Evolutionary conservation across 2,329 filamentous ascomycete species (phyloP).

Genomic region (Trichoderma oligosporum): DNA sequence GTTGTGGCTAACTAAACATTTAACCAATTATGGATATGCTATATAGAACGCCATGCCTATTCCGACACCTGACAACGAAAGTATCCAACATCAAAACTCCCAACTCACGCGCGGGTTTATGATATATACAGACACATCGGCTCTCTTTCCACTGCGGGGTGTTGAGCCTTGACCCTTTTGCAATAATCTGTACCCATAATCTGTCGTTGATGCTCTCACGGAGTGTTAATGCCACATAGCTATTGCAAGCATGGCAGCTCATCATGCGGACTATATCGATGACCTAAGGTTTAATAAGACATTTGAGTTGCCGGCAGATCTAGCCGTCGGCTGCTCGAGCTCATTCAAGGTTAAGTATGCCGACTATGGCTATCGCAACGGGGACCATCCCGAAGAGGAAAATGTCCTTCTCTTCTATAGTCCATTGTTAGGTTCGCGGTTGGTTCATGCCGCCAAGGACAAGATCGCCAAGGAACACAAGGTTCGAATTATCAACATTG

Average conservation of each 20-base stretch:
- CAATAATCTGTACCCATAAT: background rate
- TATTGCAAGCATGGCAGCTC: background rate
- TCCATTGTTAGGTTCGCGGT: conserved; percentile 30
- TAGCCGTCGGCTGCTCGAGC: conserved; percentile 17
- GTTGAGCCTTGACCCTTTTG: background rate
- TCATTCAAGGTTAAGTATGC: conserved; percentile 26
- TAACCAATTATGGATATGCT: too few species aligned
- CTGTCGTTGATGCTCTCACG: background rate
- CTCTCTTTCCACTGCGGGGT: background rate
- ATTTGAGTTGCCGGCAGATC: conserved; percentile 25
- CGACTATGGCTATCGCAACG: conserved; percentile 33
- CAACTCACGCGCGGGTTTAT: background rate
- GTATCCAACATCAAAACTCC: background rate
- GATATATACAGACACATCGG: background rate
- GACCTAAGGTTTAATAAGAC: conserved; percentile 26
- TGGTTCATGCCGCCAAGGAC: conserved; percentile 33
- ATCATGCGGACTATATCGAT: background rate
- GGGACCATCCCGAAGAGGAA: conserved; percentile 25
- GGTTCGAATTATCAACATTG: conserved; percentile 33
- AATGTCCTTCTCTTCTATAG: conserved; percentile 31
- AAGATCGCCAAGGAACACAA: conserved; percentile 30
- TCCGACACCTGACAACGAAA: background rate
- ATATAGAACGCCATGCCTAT: too few species aligned
- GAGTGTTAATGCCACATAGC: background rate
- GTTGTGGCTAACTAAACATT: too few species aligned